Percentiles rank a stretch among this genome's conserved stretches.
These are phyloP conservation scores for Nicotiana tomentosiformis DNA, from an alignment of 257 asterid genomes.

Conservation along the genomic window DNA sequence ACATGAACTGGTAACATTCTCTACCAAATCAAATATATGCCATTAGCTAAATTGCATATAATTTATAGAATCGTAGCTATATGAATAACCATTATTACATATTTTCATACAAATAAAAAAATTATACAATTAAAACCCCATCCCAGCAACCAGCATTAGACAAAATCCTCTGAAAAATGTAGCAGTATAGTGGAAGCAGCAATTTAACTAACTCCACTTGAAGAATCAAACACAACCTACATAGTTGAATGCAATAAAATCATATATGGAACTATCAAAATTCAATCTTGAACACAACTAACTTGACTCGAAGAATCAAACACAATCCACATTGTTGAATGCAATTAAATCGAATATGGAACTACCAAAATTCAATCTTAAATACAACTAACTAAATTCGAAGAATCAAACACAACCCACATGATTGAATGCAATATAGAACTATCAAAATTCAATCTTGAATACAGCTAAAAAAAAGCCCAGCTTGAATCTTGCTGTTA, in stretches of 20 bases:
- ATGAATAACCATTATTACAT: not conserved
- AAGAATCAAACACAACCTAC: not conserved
- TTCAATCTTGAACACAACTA: not conserved
- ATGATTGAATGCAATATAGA: not conserved
- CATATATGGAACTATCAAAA: not conserved
- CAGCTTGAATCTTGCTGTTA: not conserved
- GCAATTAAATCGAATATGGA: not conserved
- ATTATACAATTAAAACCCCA: not conserved
- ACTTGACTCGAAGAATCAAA: not conserved
- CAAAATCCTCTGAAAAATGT: not conserved
- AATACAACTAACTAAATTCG: not conserved
- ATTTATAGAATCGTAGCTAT: not conserved
- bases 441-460: not conserved
- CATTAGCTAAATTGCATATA: not conserved
- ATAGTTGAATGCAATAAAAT: not conserved
- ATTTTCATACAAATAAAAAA: not conserved
- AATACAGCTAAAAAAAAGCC: not conserved
- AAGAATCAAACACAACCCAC: not conserved
- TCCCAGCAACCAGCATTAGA: conserved; percentile 4
- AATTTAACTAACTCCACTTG: not conserved
- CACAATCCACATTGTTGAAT: not conserved
- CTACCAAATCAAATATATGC: conserved; percentile 33
- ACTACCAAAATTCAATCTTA: not conserved
- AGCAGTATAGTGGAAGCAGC: not conserved
- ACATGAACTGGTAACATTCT: conserved; percentile 86